phyloP scores from a whole-genome alignment of 176 grass and related monocot species.

The Juncus effusus region DNA sequence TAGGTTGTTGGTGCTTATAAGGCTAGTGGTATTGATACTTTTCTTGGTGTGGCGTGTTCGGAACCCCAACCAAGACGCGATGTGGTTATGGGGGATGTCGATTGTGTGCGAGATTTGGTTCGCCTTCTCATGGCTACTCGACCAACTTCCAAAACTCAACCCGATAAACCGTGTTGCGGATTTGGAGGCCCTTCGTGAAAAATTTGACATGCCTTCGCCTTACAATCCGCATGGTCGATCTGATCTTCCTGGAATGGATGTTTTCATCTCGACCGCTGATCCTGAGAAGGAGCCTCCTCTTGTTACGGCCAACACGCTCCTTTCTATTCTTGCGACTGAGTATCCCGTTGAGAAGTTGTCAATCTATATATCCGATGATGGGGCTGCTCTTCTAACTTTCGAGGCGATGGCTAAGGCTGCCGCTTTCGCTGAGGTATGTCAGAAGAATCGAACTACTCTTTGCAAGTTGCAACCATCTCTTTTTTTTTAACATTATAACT shows the following conservation, averaged over 20 bases:
- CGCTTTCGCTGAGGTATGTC: slow-evolving; percentile 28
- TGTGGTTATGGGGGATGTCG: slow-evolving; percentile 50
- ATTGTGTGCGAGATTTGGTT: slow-evolving; percentile 49
- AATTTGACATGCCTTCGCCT: slow-evolving; percentile 34
- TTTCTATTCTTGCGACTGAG: slow-evolving; percentile 43
- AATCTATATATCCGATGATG: slow-evolving; percentile 42
- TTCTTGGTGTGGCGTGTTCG: slow-evolving; percentile 35
- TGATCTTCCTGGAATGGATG: slow-evolving; percentile 44
- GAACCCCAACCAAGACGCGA: slow-evolving; percentile 37
- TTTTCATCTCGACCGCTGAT: slow-evolving; percentile 52
- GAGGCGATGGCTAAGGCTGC: slow-evolving; percentile 44
- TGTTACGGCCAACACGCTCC: slow-evolving; percentile 40
- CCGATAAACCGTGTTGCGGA: slow-evolving; percentile 41
- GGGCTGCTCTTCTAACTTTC: slow-evolving; percentile 42
- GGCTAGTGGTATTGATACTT: slow-evolving; percentile 26
- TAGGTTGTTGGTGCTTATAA: slow-evolving; percentile 31
- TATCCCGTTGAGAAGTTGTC: slow-evolving; percentile 47
- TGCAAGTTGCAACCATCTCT: too few species aligned
- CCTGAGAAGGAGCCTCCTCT: slow-evolving; percentile 50
- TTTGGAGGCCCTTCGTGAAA: slow-evolving; percentile 35
- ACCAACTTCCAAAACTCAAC: slow-evolving; percentile 46
- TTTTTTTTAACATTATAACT: too few species aligned
- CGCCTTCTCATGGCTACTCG: slow-evolving; percentile 48
- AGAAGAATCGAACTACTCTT: too few species aligned
- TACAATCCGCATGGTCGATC: slow-evolving; percentile 38